A percentile compares a stretch with the other conserved stretches of the same genome.
Conservation (phyloP, 257 asterid species). For the Hygrophila difformis region DNA sequence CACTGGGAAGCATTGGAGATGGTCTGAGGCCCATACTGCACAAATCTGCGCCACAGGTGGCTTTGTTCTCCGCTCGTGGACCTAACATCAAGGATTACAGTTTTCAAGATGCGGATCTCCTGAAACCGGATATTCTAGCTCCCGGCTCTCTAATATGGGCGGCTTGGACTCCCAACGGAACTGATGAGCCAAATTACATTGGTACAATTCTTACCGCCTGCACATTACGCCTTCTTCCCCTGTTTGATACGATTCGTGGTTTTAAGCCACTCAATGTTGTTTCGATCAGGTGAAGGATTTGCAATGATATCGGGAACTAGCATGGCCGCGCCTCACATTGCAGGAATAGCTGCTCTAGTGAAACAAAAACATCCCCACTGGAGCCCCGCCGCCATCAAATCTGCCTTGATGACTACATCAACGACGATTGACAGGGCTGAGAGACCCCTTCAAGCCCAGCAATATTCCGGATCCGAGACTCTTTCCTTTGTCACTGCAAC, state of each 20-base stretch:
- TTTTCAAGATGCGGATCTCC: constrained; percentile 88
- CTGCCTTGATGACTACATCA: constrained; percentile 75
- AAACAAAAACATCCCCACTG: constrained; percentile 75
- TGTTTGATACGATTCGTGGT: neutral
- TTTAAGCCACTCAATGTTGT: constrained; percentile 8
- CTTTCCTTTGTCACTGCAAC: constrained; percentile 58
- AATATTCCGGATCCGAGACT: constrained; percentile 60
- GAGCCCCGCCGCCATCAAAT: constrained; percentile 81
- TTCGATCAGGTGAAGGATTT: constrained; percentile 65
- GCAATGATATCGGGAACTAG: constrained; percentile 82
- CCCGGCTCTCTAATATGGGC: constrained; percentile 99
- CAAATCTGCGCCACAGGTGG: constrained; percentile 98
- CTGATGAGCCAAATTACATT: constrained; percentile 78
- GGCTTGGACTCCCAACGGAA: constrained; percentile 97
- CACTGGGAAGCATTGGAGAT: constrained; percentile 80
- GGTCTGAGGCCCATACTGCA: constrained; percentile 82
- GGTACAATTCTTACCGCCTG: constrained; percentile 32
- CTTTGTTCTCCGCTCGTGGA: constrained; percentile 93
- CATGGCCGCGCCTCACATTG: constrained; percentile 86
- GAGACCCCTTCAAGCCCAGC: constrained; percentile 69
- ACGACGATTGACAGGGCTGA: constrained; percentile 62
- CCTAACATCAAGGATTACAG: constrained; percentile 94
- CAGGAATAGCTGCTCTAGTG: constrained; percentile 79
- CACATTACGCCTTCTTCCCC: constrained; percentile 1
- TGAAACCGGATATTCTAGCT: constrained; percentile 96